These are phyloP conservation scores for Colletotrichum musicola DNA, from an alignment of 2,329 filamentous ascomycete genomes.

Conservation along the genomic window DNA sequence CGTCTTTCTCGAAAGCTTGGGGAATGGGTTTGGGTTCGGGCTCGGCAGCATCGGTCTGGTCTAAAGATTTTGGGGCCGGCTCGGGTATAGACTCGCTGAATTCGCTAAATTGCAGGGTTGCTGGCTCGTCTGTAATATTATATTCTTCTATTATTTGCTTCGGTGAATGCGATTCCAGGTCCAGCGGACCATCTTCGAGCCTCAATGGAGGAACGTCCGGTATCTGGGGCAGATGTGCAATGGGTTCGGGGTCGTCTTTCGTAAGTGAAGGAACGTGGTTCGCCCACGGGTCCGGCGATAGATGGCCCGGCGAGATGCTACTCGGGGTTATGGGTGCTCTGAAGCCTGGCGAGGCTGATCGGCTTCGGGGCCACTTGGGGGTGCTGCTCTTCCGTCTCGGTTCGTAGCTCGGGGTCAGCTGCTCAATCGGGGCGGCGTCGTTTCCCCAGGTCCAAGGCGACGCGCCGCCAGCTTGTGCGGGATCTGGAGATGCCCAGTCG, in stretches of 20 bases:
- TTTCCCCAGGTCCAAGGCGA: constrained; percentile 33
- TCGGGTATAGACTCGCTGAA: constrained; percentile 20
- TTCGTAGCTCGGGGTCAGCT: constrained; percentile 47
- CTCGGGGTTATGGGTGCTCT: constrained; percentile 48
- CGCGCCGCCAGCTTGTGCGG: constrained; percentile 40
- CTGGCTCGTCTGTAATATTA: background rate
- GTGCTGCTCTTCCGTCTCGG: constrained; percentile 51
- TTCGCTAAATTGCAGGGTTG: background rate
- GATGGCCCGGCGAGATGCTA: constrained; percentile 49
- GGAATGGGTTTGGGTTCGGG: background rate
- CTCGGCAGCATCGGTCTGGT: background rate
- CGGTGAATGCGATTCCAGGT: constrained; percentile 15
- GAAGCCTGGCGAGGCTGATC: constrained; percentile 51
- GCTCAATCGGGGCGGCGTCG: constrained; percentile 36
- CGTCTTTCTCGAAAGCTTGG: background rate
- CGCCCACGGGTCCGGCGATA: constrained; percentile 59
- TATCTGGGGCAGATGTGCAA: constrained; percentile 36
- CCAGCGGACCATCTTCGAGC: constrained; percentile 8
- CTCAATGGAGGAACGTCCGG: constrained; percentile 40
- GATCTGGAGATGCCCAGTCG: constrained; percentile 52
- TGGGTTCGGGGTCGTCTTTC: constrained; percentile 39
- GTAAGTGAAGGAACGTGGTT: constrained; percentile 46
- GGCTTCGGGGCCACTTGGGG: constrained; percentile 55
- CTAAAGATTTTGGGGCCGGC: background rate
- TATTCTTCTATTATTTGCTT: constrained; percentile 2